Evolutionary conservation across 257 asterid genomes (phyloP).

Genomic region (Solanum piurae): DNA sequence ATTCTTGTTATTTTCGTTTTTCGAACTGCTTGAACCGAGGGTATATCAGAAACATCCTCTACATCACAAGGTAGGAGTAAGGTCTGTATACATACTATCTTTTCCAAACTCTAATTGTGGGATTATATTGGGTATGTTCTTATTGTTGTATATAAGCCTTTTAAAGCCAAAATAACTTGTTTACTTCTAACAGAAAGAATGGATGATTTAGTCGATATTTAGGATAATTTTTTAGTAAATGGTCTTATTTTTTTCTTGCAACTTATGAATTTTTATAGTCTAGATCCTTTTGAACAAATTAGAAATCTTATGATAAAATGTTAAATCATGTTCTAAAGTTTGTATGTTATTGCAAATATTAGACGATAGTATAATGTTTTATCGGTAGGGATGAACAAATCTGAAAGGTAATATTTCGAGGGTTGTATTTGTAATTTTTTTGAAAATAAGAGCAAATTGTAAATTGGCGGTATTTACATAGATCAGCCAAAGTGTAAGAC

Average conservation of each 20-base stretch:
- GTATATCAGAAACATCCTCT: neutral
- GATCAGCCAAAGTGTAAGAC: no score
- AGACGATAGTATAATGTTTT: neutral
- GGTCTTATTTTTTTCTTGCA: neutral
- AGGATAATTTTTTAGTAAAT: neutral
- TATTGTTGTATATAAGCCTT: neutral
- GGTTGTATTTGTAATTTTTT: neutral
- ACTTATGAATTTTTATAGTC: neutral
- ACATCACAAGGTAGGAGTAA: neutral
- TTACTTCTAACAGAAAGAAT: no score
- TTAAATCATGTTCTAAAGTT: neutral
- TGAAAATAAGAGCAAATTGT: no score
- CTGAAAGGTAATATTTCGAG: neutral
- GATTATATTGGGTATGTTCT: neutral
- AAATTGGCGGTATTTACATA: no score
- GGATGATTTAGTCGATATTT: neutral
- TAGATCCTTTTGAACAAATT: neutral
- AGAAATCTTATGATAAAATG: neutral
- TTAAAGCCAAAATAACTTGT: neutral
- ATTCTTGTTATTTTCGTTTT: neutral
- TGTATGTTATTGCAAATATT: neutral
- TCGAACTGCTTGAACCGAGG: neutral
- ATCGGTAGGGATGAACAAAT: no score
- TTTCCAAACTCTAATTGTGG: neutral
- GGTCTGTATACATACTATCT: neutral